Evolutionary conservation across 2,329 filamentous ascomycete genomes (phyloP).

Genomic region (Claviceps paspali): DNA sequence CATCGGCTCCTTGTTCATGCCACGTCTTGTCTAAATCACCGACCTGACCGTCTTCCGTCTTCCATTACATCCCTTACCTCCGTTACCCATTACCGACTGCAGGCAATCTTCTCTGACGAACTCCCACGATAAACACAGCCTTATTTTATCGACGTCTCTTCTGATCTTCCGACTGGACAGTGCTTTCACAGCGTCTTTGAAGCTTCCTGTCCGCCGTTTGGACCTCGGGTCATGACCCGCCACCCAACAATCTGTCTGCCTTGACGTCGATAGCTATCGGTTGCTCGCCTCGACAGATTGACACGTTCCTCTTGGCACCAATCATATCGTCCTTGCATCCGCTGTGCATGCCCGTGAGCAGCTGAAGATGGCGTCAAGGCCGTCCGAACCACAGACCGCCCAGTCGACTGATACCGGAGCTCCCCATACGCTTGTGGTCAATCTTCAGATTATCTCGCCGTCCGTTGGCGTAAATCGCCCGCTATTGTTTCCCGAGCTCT

Average conservation of each 20-base stretch:
- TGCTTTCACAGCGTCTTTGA: not conserved
- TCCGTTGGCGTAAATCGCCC: constrained; percentile 37
- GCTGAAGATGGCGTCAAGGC: constrained; percentile 24
- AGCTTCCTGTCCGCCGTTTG: not conserved
- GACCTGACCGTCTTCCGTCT: no score
- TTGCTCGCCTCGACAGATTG: not conserved
- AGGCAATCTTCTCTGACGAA: not conserved
- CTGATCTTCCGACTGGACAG: not conserved
- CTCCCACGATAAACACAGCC: not conserved
- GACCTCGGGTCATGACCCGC: not conserved
- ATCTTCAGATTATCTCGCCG: constrained; percentile 43
- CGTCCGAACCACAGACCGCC: constrained; percentile 12
- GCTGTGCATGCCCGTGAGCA: not conserved
- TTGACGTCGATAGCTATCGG: not conserved
- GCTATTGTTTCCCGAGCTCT: constrained; percentile 32
- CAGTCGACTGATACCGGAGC: constrained; percentile 11
- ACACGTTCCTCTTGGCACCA: not conserved
- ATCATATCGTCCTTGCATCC: not conserved
- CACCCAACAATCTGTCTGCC: not conserved
- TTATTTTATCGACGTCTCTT: no score
- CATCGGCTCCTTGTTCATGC: constrained; percentile 1
- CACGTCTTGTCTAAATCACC: constrained; percentile 1
- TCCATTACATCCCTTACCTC: no score
- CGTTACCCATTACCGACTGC: no score
- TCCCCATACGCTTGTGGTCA: constrained; percentile 27